phyloP scores from a whole-genome alignment of 495 filamentous ascomycete species.

The Cryomyces antarcticus region DNA sequence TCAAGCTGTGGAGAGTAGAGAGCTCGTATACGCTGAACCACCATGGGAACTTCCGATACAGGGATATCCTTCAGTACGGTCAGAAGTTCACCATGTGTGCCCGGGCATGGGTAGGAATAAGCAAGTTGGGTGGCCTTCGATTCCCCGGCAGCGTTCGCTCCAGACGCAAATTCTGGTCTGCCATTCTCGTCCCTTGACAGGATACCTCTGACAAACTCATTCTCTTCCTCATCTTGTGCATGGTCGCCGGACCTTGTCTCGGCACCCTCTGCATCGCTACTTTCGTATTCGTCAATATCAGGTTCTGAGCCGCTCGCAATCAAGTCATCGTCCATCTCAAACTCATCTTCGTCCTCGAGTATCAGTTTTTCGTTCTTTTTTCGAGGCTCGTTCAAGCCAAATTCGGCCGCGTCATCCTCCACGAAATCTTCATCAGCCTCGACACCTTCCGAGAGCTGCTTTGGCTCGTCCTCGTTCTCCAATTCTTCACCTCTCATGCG shows the following conservation, averaged over 20 bases:
- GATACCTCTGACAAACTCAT: slow-evolving; percentile 48
- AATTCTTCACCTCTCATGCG: slow-evolving; percentile 47
- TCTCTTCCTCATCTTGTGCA: slow-evolving; percentile 30
- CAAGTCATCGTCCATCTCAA: slow-evolving; percentile 71
- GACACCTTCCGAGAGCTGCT: slow-evolving; percentile 6
- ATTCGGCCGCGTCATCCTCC: slow-evolving; percentile 33
- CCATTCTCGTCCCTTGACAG: slow-evolving; percentile 19
- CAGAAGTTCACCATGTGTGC: slow-evolving; percentile 53
- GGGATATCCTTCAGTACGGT: slow-evolving; percentile 37
- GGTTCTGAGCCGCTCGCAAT: slow-evolving; percentile 38
- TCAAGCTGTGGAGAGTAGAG: slow-evolving; percentile 76
- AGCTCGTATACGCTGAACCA: slow-evolving; percentile 75
- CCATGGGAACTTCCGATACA: slow-evolving; percentile 43
- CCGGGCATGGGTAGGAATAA: slow-evolving; percentile 70
- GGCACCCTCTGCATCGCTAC: slow-evolving; percentile 28
- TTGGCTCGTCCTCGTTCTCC: slow-evolving; percentile 6
- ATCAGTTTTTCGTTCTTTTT: slow-evolving; percentile 13
- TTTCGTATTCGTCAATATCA: slow-evolving; percentile 33
- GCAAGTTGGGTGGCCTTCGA: slow-evolving; percentile 29
- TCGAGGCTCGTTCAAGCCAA: slow-evolving; percentile 27
- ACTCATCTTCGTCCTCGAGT: slow-evolving; percentile 84
- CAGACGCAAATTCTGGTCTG: slow-evolving; percentile 11
- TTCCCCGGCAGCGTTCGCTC: not conserved
- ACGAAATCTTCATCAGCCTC: slow-evolving; percentile 21
- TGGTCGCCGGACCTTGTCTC: slow-evolving; percentile 12